Conservation (phyloP, 2,329 filamentous ascomycete genomes). For the Bimuria novae-zelandiae region DNA sequence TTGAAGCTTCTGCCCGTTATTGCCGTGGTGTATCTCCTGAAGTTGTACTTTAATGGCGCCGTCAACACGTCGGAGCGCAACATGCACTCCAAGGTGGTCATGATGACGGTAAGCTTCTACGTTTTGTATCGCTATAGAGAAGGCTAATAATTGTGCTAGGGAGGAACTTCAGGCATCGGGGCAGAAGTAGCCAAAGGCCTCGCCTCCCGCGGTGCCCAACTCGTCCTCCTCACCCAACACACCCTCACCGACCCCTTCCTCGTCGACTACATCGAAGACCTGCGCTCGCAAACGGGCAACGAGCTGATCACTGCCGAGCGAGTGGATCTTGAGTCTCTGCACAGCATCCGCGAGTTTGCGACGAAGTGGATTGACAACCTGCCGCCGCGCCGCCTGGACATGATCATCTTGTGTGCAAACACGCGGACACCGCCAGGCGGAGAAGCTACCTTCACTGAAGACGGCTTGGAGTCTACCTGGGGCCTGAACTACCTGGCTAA, state of each 20-base stretch:
- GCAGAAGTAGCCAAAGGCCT: conserved; percentile 75
- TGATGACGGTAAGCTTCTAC: conserved; percentile 72
- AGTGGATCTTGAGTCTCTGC: conserved; percentile 84
- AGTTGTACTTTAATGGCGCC: conserved; percentile 78
- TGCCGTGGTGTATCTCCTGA: conserved; percentile 61
- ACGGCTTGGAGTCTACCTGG: conserved; percentile 89
- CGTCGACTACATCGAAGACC: conserved; percentile 87
- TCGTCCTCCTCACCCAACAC: conserved; percentile 86
- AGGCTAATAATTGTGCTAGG: conserved; percentile 51
- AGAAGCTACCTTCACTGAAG: conserved; percentile 64
- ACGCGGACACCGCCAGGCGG: conserved; percentile 72
- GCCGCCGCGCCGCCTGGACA: conserved; percentile 85
- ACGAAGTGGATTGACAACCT: conserved; percentile 98
- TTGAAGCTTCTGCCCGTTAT: conserved; percentile 60
- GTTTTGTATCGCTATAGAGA: background rate
- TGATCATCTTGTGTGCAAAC: conserved; percentile 85
- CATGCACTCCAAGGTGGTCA: conserved; percentile 91
- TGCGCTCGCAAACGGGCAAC: conserved; percentile 77
- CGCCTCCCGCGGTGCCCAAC: conserved; percentile 81
- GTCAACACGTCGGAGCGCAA: conserved; percentile 75
- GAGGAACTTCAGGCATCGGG: conserved; percentile 92
- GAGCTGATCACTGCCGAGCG: conserved; percentile 93
- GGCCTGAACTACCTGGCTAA: conserved; percentile 95
- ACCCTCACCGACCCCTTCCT: conserved; percentile 84
- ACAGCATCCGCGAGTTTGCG: conserved; percentile 89